Base-by-base conservation (phyloP, 2,329 filamentous ascomycete species). In the Aureobasidium leucospermi region DNA sequence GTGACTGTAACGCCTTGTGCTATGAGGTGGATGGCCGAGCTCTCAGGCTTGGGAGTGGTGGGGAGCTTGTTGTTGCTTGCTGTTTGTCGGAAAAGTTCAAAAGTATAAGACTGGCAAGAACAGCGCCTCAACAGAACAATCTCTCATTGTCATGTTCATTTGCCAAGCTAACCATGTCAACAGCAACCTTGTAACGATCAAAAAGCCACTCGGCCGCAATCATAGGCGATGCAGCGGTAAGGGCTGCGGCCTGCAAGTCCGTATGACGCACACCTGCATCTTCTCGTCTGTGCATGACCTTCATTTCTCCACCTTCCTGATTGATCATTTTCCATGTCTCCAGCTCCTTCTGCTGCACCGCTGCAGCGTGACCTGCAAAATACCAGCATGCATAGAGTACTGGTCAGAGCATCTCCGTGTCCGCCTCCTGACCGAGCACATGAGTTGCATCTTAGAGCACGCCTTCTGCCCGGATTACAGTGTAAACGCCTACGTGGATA, bases 81-180 rank as follows among this genome's bases (percentile, higher is more conserved):
- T 4, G 34, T n/a, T 15, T 34, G 29, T 52, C 16, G 32, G n/a
- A 10, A 15, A n/a, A 23, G 29, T 5, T 42, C 8, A 16, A 9
- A 38, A 15, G 38, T n/a, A 43, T 5, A 23, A 55, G 34, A n/a
- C 15, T 15, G 38, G 15, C 9, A 7, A 8, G 13, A 55, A 3
- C 8, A 32, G 39, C n/a, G 39, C 39, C 51, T 55, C 51, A 55
- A 23, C 29, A 42, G 29, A 32, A 43, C 38, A 32, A 15, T 55
- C 51, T 42, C n/a, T 34, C 51, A 34, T 34, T 19, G 4, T 42
- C 39, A 43, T 29, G 13, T 55, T 43, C 28, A 32, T 23, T 13
- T 55, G 51, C 51, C 51, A 55, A 55, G 51, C 38, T 42, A 31
- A 52, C 36, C 51, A 55, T 55, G 28, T 55, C 51, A 55, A 55